Percentiles rank a stretch among this genome's conserved stretches.
These are phyloP conservation scores for Hylodesmum podocarpum DNA, from an alignment of 306 rosid genomes.

Conservation along the genomic window DNA sequence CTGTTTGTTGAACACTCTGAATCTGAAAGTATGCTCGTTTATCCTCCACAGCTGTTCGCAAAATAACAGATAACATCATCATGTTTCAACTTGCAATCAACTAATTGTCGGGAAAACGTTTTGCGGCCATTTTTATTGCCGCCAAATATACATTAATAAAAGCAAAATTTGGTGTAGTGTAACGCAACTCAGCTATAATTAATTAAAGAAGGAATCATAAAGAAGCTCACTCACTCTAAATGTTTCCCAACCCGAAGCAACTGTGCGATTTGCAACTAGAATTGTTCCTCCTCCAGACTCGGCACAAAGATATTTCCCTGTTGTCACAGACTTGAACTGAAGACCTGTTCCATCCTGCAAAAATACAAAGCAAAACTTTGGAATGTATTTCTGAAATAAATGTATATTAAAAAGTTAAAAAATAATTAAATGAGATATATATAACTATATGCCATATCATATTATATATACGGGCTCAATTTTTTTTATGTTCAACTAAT, in stretches of 20 bases:
- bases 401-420: too few relatives aligned
- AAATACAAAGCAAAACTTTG: neutral
- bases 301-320: slow-evolving; percentile 52
- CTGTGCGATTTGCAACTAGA: slow-evolving; percentile 62
- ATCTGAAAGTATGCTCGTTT: slow-evolving; percentile 45
- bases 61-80: neutral
- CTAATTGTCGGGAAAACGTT: too few relatives aligned
- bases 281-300: slow-evolving; percentile 69
- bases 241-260: slow-evolving; percentile 74
- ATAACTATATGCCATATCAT: too few relatives aligned
- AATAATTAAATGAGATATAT: too few relatives aligned
- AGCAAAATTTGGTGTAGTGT: too few relatives aligned
- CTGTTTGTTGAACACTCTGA: slow-evolving; percentile 56
- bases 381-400: neutral
- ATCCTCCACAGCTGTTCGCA: slow-evolving; percentile 67
- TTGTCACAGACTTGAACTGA: slow-evolving; percentile 62
- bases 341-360: slow-evolving; percentile 63
- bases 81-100: neutral
- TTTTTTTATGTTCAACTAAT: slow-evolving; percentile 44
- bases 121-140: too few relatives aligned
- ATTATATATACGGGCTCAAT: too few relatives aligned
- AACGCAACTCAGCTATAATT: neutral
- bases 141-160: too few relatives aligned
- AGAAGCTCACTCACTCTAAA: slow-evolving; percentile 38
- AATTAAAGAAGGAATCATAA: neutral